Base-by-base conservation (phyloP, 2,329 filamentous ascomycete species). In the Calonectria crousiana region DNA sequence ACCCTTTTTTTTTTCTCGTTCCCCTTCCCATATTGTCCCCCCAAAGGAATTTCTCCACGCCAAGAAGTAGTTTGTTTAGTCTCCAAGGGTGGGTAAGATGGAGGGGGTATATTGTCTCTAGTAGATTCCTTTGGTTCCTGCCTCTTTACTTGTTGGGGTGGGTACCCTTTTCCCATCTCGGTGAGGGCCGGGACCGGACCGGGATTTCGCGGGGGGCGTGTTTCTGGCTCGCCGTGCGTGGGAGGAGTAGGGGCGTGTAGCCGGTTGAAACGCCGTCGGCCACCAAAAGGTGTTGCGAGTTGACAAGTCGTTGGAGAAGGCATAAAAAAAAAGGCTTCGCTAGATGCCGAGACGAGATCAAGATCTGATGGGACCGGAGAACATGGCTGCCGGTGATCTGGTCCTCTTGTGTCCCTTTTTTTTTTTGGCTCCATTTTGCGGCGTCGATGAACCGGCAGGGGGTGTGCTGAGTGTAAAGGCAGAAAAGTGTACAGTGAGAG, bases 361-460 rank as follows among this genome's bases (percentile, higher is more conserved):
- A 73, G 71, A 73, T 73, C 71, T 69, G 67, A 73, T 73, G 71
- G 67, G 71, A 73, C 71, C 71, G 71, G 71, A 67, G 53, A 56
- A n/a, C n/a, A 56, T 69, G 30, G 26, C 56, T 60, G 60, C 71
- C 67, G 71, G 71, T 51, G 71, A 73, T 69, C 71, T 73, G 58
- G 49, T 34, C 56, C n/a, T 60, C 6, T 41, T n/a, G 4, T 23
- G n/a, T 41, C 9, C 32, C 32, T 34, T 34, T 53, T 32, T 32
- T 20, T 10, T 11, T 9, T 1, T 30, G 8, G 14, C 26, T 20
- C 26, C 11, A 18, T 47, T 49, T 32, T 38, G 36, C 36, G 20
- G 52, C 14, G 26, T 62, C 53, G 13, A 34, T 28, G 41, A 26
- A 44, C n/a, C 1, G 23, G 53, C 23, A 18, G 49, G 14, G 62